Evolutionary conservation across 345 rosid species (phyloP).

Genomic region (Erysimum cheiranthoides): DNA sequence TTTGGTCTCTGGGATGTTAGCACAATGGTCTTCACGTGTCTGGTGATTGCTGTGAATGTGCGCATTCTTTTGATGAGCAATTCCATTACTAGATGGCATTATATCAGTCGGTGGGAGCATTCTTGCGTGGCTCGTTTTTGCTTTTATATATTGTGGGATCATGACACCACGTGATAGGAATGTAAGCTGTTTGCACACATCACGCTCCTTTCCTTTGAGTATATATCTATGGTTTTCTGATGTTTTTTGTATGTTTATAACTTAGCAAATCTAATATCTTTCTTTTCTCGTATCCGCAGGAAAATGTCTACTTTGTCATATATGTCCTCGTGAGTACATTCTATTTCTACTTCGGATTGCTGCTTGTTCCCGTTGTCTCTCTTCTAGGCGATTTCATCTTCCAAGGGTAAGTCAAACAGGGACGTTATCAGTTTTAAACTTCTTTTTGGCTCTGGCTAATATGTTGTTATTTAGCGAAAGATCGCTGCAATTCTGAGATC

Average conservation of each 20-base stretch:
- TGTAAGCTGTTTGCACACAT: conserved; percentile 34
- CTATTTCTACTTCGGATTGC: conserved; percentile 78
- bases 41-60: conserved; percentile 85
- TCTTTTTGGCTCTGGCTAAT: too few relatives aligned
- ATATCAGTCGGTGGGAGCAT: conserved; percentile 91
- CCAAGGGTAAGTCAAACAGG: conserved; percentile 68
- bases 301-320: conserved; percentile 78
- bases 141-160: conserved; percentile 68
- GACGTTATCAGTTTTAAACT: too few relatives aligned
- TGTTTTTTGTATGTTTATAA: too few relatives aligned
- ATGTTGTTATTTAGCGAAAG: too few relatives aligned
- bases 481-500: too few relatives aligned
- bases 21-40: conserved; percentile 94
- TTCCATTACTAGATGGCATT: conserved; percentile 90
- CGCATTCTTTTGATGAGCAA: conserved; percentile 97
- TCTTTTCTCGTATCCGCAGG: conserved; percentile 57
- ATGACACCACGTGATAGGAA: conserved; percentile 54
- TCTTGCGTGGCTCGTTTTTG: conserved; percentile 78
- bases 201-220: too few relatives aligned
- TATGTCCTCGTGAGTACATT: conserved; percentile 86
- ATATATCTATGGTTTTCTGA: background rate
- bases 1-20: conserved; percentile 98
- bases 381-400: conserved; percentile 89
- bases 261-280: background rate
- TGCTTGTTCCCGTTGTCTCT: conserved; percentile 84